Conservation (phyloP, 169 alveolate genomes). For the Blepharisma undulans region DNA sequence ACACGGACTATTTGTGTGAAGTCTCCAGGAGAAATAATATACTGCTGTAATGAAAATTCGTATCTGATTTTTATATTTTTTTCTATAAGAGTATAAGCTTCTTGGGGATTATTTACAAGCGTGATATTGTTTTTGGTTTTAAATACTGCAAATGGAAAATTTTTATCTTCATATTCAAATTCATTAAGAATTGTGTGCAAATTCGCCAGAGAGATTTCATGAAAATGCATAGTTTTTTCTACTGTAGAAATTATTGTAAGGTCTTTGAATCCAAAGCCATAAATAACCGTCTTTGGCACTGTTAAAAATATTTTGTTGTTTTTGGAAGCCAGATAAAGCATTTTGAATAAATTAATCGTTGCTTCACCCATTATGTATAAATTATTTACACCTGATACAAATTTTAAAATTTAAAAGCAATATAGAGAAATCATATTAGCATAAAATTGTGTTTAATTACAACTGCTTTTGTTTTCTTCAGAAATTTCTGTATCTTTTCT, state of each 20-base stretch:
- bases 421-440: neutral
- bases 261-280: neutral
- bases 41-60: neutral
- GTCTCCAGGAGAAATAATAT: neutral
- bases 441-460: neutral
- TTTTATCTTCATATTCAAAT: neutral
- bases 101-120: neutral
- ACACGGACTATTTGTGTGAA: neutral
- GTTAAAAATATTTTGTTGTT: neutral
- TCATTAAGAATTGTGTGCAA: neutral
- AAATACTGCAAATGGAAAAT: neutral
- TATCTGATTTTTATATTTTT: neutral
- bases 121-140: neutral
- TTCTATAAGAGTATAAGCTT: neutral
- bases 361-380: neutral
- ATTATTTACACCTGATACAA: neutral
- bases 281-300: neutral
- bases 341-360: neutral
- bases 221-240: neutral
- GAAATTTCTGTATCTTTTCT: neutral
- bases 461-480: neutral
- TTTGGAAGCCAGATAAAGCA: neutral
- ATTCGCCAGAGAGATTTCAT: neutral
- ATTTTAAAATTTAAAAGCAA: too few species aligned
- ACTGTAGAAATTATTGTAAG: neutral